Evolutionary conservation across 2,329 filamentous ascomycete species (phyloP).

Genomic region (Sordariomycetes sp.): DNA sequence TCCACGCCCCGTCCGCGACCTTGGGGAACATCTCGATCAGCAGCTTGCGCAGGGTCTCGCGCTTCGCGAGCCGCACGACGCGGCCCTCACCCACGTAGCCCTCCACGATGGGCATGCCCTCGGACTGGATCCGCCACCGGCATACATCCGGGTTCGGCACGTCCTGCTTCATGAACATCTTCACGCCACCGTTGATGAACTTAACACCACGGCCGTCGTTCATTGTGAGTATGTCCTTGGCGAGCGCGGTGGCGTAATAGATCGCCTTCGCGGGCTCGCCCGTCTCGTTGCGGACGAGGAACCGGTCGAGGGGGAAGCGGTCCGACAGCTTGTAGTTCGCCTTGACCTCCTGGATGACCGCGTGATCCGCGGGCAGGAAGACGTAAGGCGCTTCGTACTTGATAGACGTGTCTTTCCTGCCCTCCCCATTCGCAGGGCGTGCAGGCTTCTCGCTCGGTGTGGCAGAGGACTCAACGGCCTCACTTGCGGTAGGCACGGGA

Average conservation of each 20-base stretch:
- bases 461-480: not conserved
- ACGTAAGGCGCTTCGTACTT: constrained; percentile 80
- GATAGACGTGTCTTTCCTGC: constrained; percentile 33
- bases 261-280: constrained; percentile 88
- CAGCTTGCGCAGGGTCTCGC: constrained; percentile 70
- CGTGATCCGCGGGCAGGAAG: constrained; percentile 65
- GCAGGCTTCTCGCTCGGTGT: not conserved
- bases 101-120: constrained; percentile 84
- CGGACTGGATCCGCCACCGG: constrained; percentile 89
- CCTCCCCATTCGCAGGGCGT: constrained; percentile 2
- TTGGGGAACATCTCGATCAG: constrained; percentile 96
- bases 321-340: constrained; percentile 76
- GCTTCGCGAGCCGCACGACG: constrained; percentile 63
- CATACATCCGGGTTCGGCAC: constrained; percentile 78
- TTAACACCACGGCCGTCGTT: constrained; percentile 90
- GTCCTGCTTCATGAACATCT: constrained; percentile 99
- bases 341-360: constrained; percentile 67
- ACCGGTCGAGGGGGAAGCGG: constrained; percentile 81
- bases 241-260: constrained; percentile 84
- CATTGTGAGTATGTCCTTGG: constrained; percentile 71
- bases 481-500: not conserved
- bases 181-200: constrained; percentile 92
- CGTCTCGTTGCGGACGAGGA: constrained; percentile 89
- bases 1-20: constrained; percentile 63
- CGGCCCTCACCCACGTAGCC: constrained; percentile 77